Percentiles rank a stretch among this genome's conserved stretches.
phyloP scores from a whole-genome alignment of 495 filamentous ascomycete genomes.

The Hyaloscypha hepaticicola region DNA sequence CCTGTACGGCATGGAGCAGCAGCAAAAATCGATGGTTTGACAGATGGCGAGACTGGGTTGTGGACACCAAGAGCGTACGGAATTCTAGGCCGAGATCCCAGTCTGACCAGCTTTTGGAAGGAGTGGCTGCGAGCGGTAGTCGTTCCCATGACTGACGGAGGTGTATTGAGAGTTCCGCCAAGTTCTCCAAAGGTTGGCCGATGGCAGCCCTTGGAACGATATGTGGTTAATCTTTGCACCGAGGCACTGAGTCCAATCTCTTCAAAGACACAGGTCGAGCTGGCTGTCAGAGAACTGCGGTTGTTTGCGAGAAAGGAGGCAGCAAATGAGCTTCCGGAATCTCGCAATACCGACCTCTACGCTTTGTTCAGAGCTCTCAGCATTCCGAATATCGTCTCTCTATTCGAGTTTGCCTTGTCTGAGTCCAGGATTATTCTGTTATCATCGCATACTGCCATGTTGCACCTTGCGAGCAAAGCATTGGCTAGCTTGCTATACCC shows the following conservation, averaged over 20 bases:
- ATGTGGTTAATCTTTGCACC: conserved; percentile 96
- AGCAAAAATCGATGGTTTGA: conserved; percentile 95
- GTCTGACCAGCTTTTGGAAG: conserved; percentile 93
- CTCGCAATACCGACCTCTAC: conserved; percentile 89
- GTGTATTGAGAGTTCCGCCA: conserved; percentile 74
- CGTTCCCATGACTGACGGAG: conserved; percentile 92
- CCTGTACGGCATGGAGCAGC: conserved; percentile 92
- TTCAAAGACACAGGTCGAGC: conserved; percentile 93
- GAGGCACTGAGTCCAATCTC: conserved; percentile 89
- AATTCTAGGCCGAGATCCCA: conserved; percentile 81
- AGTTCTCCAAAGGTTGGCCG: conserved; percentile 90
- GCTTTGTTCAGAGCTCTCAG: conserved; percentile 87
- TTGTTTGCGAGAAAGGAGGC: conserved; percentile 93
- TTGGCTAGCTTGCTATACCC: conserved; percentile 85
- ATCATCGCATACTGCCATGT: conserved; percentile 94
- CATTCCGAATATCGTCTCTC: conserved; percentile 83
- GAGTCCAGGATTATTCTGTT: conserved; percentile 95
- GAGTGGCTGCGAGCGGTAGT: conserved; percentile 93
- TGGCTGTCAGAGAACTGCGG: conserved; percentile 84
- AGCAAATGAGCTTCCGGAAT: conserved; percentile 88
- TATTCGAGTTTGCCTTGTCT: conserved; percentile 90
- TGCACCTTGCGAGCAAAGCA: conserved; percentile 85
- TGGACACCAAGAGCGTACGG: conserved; percentile 96
- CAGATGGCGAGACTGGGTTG: conserved; percentile 91
- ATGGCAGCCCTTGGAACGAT: conserved; percentile 95